A percentile compares a stretch with the other conserved stretches of the same genome.
These are phyloP conservation scores for Podila clonocystis DNA, from an alignment of 192 early-diverging fungal species.

Conservation along the genomic window DNA sequence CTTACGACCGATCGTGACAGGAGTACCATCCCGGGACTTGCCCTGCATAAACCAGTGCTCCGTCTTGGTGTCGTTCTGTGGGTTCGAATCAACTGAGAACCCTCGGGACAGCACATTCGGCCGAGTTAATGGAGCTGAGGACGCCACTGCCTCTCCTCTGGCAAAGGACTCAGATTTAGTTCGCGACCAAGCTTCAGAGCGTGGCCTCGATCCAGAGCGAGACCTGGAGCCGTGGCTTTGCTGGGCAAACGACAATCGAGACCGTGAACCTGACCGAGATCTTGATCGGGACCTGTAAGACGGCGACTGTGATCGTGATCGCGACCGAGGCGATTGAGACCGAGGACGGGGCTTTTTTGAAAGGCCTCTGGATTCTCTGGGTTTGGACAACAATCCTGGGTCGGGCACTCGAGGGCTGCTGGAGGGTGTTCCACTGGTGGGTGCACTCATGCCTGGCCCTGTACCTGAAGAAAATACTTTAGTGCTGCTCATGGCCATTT, in stretches of 20 bases:
- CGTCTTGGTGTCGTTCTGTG: slow-evolving; percentile 9
- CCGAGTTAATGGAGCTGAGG: slow-evolving; percentile 3
- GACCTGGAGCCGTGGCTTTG: background rate
- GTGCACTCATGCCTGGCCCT: background rate
- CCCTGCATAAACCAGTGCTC: background rate
- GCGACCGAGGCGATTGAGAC: background rate
- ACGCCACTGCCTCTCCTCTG: slow-evolving; percentile 3
- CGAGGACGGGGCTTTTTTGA: too few relatives aligned
- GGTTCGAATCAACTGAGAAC: slow-evolving; percentile 35
- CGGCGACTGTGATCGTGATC: background rate
- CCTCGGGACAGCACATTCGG: slow-evolving; percentile 31
- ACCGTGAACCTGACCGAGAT: slow-evolving; percentile 20
- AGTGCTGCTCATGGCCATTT: slow-evolving; percentile 15
- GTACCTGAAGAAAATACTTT: background rate
- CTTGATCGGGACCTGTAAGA: background rate
- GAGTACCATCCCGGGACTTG: background rate
- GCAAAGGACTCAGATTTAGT: slow-evolving; percentile 13
- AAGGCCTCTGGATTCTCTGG: background rate
- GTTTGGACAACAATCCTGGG: background rate
- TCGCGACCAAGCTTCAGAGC: slow-evolving; percentile 22
- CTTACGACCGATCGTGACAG: slow-evolving; percentile 8
- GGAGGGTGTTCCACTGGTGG: slow-evolving; percentile 1
- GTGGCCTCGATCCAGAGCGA: slow-evolving; percentile 19
- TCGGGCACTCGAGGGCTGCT: background rate
- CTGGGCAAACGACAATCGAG: slow-evolving; percentile 2